phyloP scores from a whole-genome alignment of 1,139 yeast species.

The Pneumocystis carinii region DNA sequence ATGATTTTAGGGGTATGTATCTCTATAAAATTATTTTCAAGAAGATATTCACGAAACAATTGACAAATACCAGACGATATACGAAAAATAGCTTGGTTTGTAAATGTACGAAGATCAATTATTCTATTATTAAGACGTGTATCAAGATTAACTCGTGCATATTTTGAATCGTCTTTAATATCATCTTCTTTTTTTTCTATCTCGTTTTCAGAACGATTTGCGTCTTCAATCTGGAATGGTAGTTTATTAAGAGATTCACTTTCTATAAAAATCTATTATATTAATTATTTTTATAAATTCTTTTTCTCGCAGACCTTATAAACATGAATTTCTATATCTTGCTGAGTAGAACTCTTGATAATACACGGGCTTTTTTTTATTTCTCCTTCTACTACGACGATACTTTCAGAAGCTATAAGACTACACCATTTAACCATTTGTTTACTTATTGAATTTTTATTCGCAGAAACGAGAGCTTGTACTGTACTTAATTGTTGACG shows the following conservation, averaged over 20 bases:
- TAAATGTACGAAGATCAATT: constrained; percentile 87
- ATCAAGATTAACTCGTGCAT: constrained; percentile 89
- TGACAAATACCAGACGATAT: constrained; percentile 80
- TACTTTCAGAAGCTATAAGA: constrained; percentile 69
- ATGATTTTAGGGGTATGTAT: constrained; percentile 90
- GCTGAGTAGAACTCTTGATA: constrained; percentile 80
- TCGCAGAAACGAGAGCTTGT: constrained; percentile 69
- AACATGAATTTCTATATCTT: constrained; percentile 74
- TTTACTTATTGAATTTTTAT: constrained; percentile 59
- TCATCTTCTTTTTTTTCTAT: constrained; percentile 45
- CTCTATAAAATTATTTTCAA: constrained; percentile 58
- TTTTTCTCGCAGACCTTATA: constrained; percentile 26
- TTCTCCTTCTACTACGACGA: constrained; percentile 76
- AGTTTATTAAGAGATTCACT: constrained; percentile 75
- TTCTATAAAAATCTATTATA: constrained; percentile 40
- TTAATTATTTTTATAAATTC: constrained; percentile 23
- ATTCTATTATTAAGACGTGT: constrained; percentile 91
- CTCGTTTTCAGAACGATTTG: constrained; percentile 84
- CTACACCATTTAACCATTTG: constrained; percentile 97
- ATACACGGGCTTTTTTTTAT: constrained; percentile 75
- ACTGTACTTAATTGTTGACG: constrained; percentile 76
- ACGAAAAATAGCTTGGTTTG: constrained; percentile 93
- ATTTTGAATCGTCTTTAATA: constrained; percentile 34
- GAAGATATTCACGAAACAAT: constrained; percentile 77
- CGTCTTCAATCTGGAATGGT: constrained; percentile 92